Conservation (phyloP, 768 basidiomycete genomes). For the Tulasnella sp. region DNA sequence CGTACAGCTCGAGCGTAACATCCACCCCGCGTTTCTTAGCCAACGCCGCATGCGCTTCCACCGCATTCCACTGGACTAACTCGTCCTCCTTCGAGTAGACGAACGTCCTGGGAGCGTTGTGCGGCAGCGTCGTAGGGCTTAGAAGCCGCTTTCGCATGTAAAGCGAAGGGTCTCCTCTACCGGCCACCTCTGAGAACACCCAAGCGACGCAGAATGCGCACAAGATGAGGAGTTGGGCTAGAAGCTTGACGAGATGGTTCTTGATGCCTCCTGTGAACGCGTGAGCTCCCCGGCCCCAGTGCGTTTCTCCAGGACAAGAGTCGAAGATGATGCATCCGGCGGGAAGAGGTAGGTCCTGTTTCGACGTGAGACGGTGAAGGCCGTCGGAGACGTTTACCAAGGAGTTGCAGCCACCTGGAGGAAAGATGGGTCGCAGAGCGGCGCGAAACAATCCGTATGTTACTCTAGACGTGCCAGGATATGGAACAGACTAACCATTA, state of each 20-base stretch:
- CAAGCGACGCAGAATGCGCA: background rate
- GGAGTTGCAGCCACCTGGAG: constrained; percentile 11
- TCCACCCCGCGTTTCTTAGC: constrained; percentile 1
- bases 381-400: background rate
- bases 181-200: background rate
- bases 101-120: constrained; percentile 22
- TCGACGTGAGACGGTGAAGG: constrained; percentile 10
- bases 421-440: background rate
- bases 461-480: background rate
- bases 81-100: constrained; percentile 24
- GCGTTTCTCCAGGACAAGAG: constrained; percentile 25
- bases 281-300: background rate
- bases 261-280: constrained; percentile 24
- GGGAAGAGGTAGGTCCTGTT: background rate
- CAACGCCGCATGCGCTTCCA: constrained; percentile 22
- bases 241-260: background rate
- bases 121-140: constrained; percentile 20
- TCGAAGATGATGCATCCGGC: constrained; percentile 23
- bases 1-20: constrained; percentile 20
- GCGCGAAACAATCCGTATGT: background rate
- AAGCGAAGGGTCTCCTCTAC: background rate
- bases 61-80: constrained; percentile 23
- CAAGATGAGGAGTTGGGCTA: background rate
- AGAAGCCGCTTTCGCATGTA: constrained; percentile 10
- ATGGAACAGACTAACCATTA: constrained; percentile 20